Percentiles rank a stretch among this genome's conserved stretches.
Conservation (phyloP, 1,139 yeast species). For the Insectozyma bohioensis region DNA sequence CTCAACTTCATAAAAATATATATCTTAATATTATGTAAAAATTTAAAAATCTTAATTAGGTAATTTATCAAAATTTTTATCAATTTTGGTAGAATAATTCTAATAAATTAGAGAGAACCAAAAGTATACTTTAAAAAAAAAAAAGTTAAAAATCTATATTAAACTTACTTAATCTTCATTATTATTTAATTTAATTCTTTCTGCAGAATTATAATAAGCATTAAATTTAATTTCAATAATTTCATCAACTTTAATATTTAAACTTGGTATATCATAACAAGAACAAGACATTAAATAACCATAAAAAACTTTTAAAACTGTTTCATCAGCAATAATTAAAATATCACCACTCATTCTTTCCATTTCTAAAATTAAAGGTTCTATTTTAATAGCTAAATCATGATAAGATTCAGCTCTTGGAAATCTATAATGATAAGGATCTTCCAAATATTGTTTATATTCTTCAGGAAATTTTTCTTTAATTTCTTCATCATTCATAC, state of each 20-base stretch:
- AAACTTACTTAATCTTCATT: constrained; percentile 8
- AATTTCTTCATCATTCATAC: constrained; percentile 61
- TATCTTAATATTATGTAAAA: no score
- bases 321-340: constrained; percentile 89
- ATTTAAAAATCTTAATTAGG: no score
- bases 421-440: constrained; percentile 91
- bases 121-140: not conserved
- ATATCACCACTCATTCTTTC: constrained; percentile 89
- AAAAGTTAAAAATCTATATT: not conserved
- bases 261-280: constrained; percentile 77
- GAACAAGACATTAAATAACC: constrained; percentile 95
- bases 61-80: no score
- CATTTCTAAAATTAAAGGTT: constrained; percentile 89
- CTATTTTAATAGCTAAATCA: constrained; percentile 91
- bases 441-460: constrained; percentile 60
- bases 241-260: constrained; percentile 77
- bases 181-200: constrained; percentile 37
- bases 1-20: no score
- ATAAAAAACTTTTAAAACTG: constrained; percentile 81
- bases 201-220: constrained; percentile 79
- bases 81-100: no score
- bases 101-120: no score
- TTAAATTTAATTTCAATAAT: constrained; percentile 84
- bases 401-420: constrained; percentile 95
- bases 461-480: constrained; percentile 64